A percentile compares a stretch with the other conserved stretches of the same genome.
Conservation (phyloP, 2,329 filamentous ascomycete species). For the Xylariaceae sp. region DNA sequence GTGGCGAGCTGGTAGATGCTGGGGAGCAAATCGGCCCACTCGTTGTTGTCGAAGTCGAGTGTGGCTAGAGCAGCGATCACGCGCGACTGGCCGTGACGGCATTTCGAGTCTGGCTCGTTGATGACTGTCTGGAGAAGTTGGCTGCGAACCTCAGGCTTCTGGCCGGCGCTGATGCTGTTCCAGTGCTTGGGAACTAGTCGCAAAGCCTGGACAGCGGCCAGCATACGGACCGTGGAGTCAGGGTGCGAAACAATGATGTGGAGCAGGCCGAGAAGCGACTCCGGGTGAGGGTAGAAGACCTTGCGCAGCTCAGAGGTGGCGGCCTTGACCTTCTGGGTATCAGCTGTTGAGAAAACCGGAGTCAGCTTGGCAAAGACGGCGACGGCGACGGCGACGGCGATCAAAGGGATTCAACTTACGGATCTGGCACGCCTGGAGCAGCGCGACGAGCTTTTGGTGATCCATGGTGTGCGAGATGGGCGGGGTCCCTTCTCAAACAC, state of each 20-base stretch:
- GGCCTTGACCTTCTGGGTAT: constrained; percentile 83
- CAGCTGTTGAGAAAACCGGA: constrained; percentile 50
- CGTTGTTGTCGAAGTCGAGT: constrained; percentile 77
- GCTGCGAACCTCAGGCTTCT: constrained; percentile 76
- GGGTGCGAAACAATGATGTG: constrained; percentile 81
- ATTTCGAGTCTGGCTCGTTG: constrained; percentile 68
- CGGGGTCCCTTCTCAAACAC: constrained; percentile 9
- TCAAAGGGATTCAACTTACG: constrained; percentile 53
- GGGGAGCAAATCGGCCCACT: constrained; percentile 77
- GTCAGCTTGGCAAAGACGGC: constrained; percentile 31
- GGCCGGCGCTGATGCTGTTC: constrained; percentile 63
- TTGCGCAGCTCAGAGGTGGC: constrained; percentile 88
- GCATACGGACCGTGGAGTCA: constrained; percentile 69
- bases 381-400: constrained; percentile 6
- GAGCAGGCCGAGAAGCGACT: constrained; percentile 78
- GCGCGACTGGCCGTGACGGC: constrained; percentile 81
- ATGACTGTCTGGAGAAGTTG: constrained; percentile 80
- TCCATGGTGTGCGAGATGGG: constrained; percentile 52
- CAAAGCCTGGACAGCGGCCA: constrained; percentile 84
- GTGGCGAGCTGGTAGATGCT: constrained; percentile 74
- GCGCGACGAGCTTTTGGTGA: constrained; percentile 75
- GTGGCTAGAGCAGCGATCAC: constrained; percentile 83
- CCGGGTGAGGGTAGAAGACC: constrained; percentile 82
- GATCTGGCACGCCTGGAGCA: constrained; percentile 81
- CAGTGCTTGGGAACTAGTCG: constrained; percentile 83